Base-by-base conservation (phyloP, 75 land plant genomes). In the Sequoiadendron giganteum region DNA sequence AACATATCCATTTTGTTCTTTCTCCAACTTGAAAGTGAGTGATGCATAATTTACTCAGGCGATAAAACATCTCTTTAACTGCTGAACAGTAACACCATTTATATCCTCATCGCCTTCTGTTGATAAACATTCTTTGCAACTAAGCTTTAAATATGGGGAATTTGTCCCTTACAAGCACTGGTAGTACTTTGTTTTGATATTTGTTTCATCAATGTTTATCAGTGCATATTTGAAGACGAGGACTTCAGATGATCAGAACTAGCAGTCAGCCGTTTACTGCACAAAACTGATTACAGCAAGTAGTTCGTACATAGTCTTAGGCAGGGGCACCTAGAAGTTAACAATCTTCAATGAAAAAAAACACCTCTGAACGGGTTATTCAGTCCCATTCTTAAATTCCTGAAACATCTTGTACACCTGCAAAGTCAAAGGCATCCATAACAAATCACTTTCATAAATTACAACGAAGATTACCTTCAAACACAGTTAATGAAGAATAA, bases 391-490 rank as follows among this genome's bases (percentile, higher is more conserved):
- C 81, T 94, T 92, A 88, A 92, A 93, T 32, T 91, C 86, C 85
- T 92, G 75, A 81, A 88, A 39, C 93, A 95, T 92, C 61, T 77
- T 78, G 40, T 92, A 92, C 36, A 93, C 96, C 96, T 95, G 92
- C 89, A 90, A 11, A 75, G 40, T 42, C 85, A 54, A 34, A 40
- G 47, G 16, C n/a, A 58, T 19, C 3, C 52, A 52, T 61, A 58
- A 54, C 30, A 40, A 80, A 45, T 40, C 43, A 30, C 18, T 86
- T 85, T 54, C 70, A 77, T 38, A 3, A 70, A 30, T 80, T 32
- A 25, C n/a, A 40, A 28, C 14, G 48, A 61, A 34, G 21, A 36
- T 28, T 45, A 85, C 34, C 48, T 85, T 84, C 38, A 25, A 34
- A 40, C 19, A 76, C 43, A 61, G 21, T 28, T 39, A 30, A 34